phyloP scores from a whole-genome alignment of 305 asterid genomes.

The Plantago lanceolata region DNA sequence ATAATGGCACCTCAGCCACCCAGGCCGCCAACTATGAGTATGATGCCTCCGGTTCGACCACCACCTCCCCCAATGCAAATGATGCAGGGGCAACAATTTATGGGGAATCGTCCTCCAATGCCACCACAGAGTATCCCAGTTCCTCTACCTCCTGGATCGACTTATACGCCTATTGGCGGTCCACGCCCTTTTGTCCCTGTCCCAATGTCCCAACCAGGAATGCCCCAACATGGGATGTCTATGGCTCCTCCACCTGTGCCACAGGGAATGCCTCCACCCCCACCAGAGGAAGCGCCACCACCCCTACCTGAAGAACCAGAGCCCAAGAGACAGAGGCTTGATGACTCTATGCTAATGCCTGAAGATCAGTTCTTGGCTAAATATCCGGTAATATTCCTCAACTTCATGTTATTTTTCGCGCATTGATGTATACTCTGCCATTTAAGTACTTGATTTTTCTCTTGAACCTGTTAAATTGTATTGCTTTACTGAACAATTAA shows the following conservation, averaged over 20 bases:
- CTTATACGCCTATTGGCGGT: slow-evolving; percentile 60
- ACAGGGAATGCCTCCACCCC: slow-evolving; percentile 86
- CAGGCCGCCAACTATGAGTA: slow-evolving; percentile 52
- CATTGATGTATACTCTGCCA: not conserved
- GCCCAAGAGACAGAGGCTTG: slow-evolving; percentile 85
- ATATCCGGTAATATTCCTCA: slow-evolving; percentile 45
- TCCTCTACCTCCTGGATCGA: slow-evolving; percentile 90
- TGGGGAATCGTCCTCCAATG: slow-evolving; percentile 68
- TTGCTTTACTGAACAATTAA: slow-evolving; percentile 29
- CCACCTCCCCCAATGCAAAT: slow-evolving; percentile 63
- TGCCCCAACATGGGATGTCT: slow-evolving; percentile 30
- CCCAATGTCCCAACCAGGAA: slow-evolving; percentile 61
- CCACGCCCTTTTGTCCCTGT: slow-evolving; percentile 51
- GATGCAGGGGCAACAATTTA: slow-evolving; percentile 62
- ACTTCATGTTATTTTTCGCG: slow-evolving; percentile 39
- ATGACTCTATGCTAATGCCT: slow-evolving; percentile 70
- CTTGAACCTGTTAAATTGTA: not conserved
- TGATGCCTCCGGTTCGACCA: slow-evolving; percentile 55
- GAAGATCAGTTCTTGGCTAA: slow-evolving; percentile 83
- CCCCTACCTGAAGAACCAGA: slow-evolving; percentile 95
- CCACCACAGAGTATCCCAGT: slow-evolving; percentile 43
- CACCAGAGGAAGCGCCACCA: slow-evolving; percentile 93
- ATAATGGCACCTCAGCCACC: slow-evolving; percentile 60
- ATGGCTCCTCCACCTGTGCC: slow-evolving; percentile 82
- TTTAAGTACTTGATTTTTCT: slow-evolving; percentile 14